Percentiles rank a stretch among this genome's conserved stretches.
phyloP scores from a whole-genome alignment of 179 eudicot species.

The Monotropa hypopitys region DNA sequence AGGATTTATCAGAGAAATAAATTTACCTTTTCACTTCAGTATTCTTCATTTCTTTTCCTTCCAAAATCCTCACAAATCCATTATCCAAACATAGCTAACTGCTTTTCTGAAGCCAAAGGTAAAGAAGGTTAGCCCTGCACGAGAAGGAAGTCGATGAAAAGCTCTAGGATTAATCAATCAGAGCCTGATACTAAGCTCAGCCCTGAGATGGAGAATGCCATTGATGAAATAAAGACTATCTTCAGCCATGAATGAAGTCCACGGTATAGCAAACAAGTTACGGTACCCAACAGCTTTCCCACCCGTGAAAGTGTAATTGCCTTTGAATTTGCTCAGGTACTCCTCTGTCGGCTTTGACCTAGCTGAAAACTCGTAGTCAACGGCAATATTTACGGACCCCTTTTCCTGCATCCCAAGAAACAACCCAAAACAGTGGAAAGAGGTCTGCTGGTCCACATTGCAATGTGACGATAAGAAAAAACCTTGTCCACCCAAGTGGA shows the following conservation, averaged over 20 bases:
- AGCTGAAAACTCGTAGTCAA: slow-evolving; percentile 83
- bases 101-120: not conserved
- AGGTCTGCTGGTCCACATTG: slow-evolving; percentile 90
- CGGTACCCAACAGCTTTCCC: slow-evolving; percentile 92
- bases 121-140: slow-evolving; percentile 1
- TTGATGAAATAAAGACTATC: slow-evolving; percentile 79
- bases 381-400: slow-evolving; percentile 70
- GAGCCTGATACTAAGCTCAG: slow-evolving; percentile 75
- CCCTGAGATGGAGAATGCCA: slow-evolving; percentile 64
- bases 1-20: not conserved
- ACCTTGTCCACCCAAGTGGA: slow-evolving; percentile 88
- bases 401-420: slow-evolving; percentile 95
- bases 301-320: slow-evolving; percentile 85
- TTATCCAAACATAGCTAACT: not conserved
- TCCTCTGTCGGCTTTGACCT: slow-evolving; percentile 75
- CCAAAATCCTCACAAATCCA: not conserved
- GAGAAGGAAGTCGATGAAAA: not conserved
- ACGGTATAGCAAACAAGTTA: slow-evolving; percentile 67
- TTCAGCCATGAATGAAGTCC: slow-evolving; percentile 87
- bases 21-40: not conserved
- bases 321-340: slow-evolving; percentile 68
- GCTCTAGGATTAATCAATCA: slow-evolving; percentile 15
- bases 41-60: not conserved
- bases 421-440: slow-evolving; percentile 78
- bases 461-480: slow-evolving; percentile 89